phyloP scores from a whole-genome alignment of 352 stramenopile genomes.

The Phytophthora pisi region DNA sequence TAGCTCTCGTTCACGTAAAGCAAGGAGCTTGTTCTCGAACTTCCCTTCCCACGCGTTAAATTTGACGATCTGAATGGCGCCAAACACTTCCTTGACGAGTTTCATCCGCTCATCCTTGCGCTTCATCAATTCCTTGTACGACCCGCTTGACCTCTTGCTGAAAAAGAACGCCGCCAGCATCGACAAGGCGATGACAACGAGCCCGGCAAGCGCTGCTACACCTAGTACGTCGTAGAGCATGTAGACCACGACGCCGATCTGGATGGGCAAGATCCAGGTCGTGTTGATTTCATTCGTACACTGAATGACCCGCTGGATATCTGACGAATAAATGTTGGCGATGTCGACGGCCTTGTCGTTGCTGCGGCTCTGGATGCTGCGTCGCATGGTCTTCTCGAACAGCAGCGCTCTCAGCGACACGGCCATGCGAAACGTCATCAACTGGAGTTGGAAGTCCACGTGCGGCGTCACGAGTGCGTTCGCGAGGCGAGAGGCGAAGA shows the following conservation, averaged over 20 bases:
- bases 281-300: constrained; percentile 50
- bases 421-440: constrained; percentile 35
- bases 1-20: constrained; percentile 80
- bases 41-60: constrained; percentile 91
- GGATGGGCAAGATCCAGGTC: constrained; percentile 48
- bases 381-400: constrained; percentile 44
- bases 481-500: constrained; percentile 41
- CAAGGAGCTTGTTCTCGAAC: constrained; percentile 76
- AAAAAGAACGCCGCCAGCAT: constrained; percentile 58
- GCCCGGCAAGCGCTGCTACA: constrained; percentile 40
- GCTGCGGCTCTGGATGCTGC: constrained; percentile 16
- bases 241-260: constrained; percentile 39
- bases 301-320: constrained; percentile 69
- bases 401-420: constrained; percentile 43
- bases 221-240: constrained; percentile 48
- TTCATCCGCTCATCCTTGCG: constrained; percentile 92
- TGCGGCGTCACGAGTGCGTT: constrained; percentile 33
- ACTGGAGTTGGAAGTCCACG: constrained; percentile 24
- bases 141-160: constrained; percentile 40
- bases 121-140: constrained; percentile 82
- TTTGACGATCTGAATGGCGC: constrained; percentile 96
- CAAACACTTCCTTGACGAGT: constrained; percentile 90
- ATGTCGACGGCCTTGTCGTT: constrained; percentile 62
- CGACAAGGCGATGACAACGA: constrained; percentile 37
- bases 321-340: constrained; percentile 93